phyloP scores from a whole-genome alignment of 495 filamentous ascomycete genomes.

The Annulohypoxylon maeteangense region DNA sequence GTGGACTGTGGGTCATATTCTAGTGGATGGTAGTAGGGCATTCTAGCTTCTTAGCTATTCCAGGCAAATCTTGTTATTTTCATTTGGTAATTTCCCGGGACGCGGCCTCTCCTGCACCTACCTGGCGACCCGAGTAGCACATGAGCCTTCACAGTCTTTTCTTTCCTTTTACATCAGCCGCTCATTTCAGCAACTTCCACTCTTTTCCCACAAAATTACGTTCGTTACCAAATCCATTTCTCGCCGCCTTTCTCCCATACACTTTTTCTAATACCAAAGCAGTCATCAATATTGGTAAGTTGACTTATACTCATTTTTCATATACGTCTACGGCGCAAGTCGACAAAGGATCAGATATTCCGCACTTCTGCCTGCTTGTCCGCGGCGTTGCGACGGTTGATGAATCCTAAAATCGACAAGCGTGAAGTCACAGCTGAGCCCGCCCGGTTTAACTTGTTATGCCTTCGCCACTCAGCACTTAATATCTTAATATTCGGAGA shows the following conservation, averaged over 20 bases:
- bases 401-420: constrained; percentile 2
- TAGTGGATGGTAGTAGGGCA: constrained; percentile 8
- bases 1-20: constrained; percentile 15
- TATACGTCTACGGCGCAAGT: constrained; percentile 1
- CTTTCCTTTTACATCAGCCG: constrained; percentile 23
- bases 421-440: constrained; percentile 1
- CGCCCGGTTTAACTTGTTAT: neutral
- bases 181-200: constrained; percentile 22
- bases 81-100: constrained; percentile 36
- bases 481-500: neutral
- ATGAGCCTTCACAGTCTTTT: constrained; percentile 18
- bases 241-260: constrained; percentile 24
- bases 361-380: neutral
- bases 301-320: neutral
- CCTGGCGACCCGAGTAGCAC: constrained; percentile 22
- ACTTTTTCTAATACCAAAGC: constrained; percentile 38
- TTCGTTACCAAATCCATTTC: constrained; percentile 25
- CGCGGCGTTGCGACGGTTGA: constrained; percentile 16
- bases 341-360: constrained; percentile 3
- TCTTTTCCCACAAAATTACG: constrained; percentile 24
- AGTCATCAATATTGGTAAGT: constrained; percentile 29
- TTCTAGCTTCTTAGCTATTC: constrained; percentile 19
- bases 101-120: constrained; percentile 24
- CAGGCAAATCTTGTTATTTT: constrained; percentile 23
- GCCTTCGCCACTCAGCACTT: neutral